These are phyloP conservation scores for Quillaja saponaria DNA, from an alignment of 306 rosid genomes.

Conservation along the genomic window DNA sequence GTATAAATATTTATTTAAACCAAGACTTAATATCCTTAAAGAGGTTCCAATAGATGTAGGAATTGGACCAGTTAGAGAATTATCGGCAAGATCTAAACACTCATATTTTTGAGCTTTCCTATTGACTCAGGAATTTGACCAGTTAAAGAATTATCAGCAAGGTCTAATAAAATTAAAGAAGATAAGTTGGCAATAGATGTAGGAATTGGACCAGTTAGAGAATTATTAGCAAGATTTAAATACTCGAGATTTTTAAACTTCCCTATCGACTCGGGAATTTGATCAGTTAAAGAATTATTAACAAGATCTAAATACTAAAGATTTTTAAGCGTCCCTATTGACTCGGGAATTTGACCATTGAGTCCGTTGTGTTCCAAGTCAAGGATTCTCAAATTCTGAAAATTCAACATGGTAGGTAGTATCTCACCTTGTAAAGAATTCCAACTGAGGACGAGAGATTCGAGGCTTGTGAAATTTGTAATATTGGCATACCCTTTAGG, in stretches of 20 bases:
- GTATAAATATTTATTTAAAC: constrained; percentile 17
- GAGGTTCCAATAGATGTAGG: constrained; percentile 29
- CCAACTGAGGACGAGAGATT: neutral
- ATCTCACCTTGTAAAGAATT: constrained; percentile 28
- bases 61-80: constrained; percentile 26
- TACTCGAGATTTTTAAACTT: constrained; percentile 19
- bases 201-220: constrained; percentile 27
- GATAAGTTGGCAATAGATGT: constrained; percentile 26
- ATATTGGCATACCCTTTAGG: neutral
- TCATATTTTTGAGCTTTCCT: constrained; percentile 25
- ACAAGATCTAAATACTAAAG: too few species aligned
- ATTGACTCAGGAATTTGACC: constrained; percentile 25
- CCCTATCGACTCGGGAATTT: constrained; percentile 28
- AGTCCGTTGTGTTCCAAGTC: constrained; percentile 19
- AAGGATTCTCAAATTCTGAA: constrained; percentile 21
- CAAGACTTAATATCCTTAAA: constrained; percentile 23
- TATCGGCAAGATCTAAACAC: constrained; percentile 14
- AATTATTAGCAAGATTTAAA: constrained; percentile 17
- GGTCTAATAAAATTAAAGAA: too few species aligned
- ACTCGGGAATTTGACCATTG: too few species aligned
- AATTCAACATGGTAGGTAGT: constrained; percentile 4
- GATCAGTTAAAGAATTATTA: too few species aligned
- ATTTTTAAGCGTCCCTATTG: too few species aligned
- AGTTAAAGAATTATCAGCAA: too few species aligned
- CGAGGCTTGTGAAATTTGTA: constrained; percentile 27